phyloP scores from a whole-genome alignment of 129 eudicot genomes.

The Tanacetum coccineum region DNA sequence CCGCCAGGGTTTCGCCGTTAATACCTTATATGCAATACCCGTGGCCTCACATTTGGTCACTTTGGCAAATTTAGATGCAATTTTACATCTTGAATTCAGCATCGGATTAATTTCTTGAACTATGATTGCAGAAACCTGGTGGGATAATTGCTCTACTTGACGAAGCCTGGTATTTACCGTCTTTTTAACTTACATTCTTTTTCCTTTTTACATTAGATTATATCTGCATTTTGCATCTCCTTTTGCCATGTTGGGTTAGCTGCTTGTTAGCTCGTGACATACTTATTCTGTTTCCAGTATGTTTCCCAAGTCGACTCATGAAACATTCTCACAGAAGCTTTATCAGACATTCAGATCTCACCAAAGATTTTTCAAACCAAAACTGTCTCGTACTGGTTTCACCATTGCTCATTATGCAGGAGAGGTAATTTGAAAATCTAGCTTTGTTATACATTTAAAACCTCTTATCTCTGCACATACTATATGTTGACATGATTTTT shows the following conservation, averaged over 20 bases:
- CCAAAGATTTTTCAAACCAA: slow-evolving; percentile 87
- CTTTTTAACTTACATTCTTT: background rate
- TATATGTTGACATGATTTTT: slow-evolving; percentile 20
- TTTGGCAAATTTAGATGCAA: background rate
- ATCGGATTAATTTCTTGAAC: slow-evolving; percentile 17
- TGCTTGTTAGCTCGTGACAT: slow-evolving; percentile 22
- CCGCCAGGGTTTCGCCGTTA: no score
- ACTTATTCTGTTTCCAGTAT: slow-evolving; percentile 59
- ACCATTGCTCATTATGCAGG: slow-evolving; percentile 98
- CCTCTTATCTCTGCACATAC: slow-evolving; percentile 10
- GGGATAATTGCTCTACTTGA: slow-evolving; percentile 96
- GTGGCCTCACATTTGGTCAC: no score
- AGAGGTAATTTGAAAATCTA: slow-evolving; percentile 50
- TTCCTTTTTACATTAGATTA: background rate
- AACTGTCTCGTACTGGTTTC: slow-evolving; percentile 88
- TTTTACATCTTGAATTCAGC: slow-evolving; percentile 2
- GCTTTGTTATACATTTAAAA: slow-evolving; percentile 8
- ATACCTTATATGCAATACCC: no score
- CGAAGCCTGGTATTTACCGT: slow-evolving; percentile 77
- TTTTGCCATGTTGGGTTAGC: slow-evolving; percentile 8
- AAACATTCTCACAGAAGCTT: slow-evolving; percentile 91
- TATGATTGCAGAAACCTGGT: slow-evolving; percentile 89
- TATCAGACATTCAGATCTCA: slow-evolving; percentile 83
- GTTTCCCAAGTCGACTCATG: slow-evolving; percentile 98
- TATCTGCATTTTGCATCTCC: slow-evolving; percentile 14